phyloP scores from a whole-genome alignment of 331 rosid genomes.

The Rosa hybrid region DNA sequence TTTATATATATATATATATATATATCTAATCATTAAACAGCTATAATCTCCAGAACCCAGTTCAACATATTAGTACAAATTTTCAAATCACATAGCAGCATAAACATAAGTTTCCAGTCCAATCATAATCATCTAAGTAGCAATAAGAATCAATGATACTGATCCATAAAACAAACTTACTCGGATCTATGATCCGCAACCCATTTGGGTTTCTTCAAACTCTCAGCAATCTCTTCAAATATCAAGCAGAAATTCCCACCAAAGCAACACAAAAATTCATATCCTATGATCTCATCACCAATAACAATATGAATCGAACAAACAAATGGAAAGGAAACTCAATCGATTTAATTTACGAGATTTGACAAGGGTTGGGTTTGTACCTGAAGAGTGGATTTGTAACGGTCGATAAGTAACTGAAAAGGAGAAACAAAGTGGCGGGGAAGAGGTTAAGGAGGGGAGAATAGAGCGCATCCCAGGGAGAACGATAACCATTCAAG shows the following conservation, averaged over 20 bases:
- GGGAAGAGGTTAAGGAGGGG: conserved; percentile 34
- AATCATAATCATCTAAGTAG: too few species aligned
- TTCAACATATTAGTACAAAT: too few species aligned
- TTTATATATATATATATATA: too few species aligned
- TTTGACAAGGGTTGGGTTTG: not conserved
- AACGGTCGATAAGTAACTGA: conserved; percentile 46
- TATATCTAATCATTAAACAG: not conserved
- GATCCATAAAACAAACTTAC: conserved; percentile 10
- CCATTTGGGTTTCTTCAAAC: conserved; percentile 14
- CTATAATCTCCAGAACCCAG: not conserved
- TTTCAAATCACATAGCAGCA: too few species aligned
- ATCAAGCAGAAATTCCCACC: not conserved
- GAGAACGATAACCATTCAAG: conserved; percentile 38
- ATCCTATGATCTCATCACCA: too few species aligned
- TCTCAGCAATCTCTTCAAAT: conserved; percentile 6
- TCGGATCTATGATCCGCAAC: conserved; percentile 27
- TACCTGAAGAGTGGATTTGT: conserved; percentile 27
- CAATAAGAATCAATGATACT: not conserved
- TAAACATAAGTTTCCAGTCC: too few species aligned
- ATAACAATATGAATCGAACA: not conserved
- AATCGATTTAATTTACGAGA: not conserved
- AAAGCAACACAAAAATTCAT: too few species aligned
- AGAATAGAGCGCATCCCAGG: conserved; percentile 59
- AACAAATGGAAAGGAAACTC: not conserved
- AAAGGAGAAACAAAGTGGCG: conserved; percentile 47